Conservation (phyloP, 176 grass and related monocot genomes). For the Oryza australiensis region DNA sequence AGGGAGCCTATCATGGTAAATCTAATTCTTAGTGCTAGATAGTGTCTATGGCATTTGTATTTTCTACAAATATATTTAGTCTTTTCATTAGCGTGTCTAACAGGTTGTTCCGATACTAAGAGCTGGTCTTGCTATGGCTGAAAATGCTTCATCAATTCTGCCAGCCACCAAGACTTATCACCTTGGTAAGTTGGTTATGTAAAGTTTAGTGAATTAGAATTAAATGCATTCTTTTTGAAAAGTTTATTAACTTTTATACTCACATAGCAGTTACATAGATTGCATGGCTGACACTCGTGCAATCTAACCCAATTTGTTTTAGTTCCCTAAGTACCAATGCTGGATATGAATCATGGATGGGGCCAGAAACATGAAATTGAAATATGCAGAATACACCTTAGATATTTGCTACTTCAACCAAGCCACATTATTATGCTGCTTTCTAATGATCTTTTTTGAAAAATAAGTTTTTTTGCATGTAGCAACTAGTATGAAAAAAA, state of each 20-base stretch:
- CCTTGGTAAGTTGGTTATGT: slow-evolving; percentile 61
- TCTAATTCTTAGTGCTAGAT: slow-evolving; percentile 29
- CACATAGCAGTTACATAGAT: slow-evolving; percentile 10
- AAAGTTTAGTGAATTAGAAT: slow-evolving; percentile 8
- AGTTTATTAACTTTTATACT: slow-evolving; percentile 2
- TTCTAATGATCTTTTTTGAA: neutral
- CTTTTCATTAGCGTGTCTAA: slow-evolving; percentile 42
- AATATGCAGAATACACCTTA: slow-evolving; percentile 2
- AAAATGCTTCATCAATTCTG: slow-evolving; percentile 73
- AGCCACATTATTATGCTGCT: neutral
- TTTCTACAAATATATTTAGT: slow-evolving; percentile 36
- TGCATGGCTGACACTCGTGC: neutral
- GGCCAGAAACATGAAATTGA: neutral
- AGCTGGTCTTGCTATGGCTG: slow-evolving; percentile 91
- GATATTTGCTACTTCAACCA: neutral
- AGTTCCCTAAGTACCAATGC: neutral
- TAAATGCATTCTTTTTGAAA: neutral
- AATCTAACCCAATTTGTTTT: slow-evolving; percentile 15
- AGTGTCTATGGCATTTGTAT: slow-evolving; percentile 21
- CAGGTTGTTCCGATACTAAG: slow-evolving; percentile 97
- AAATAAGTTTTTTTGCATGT: neutral
- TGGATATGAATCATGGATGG: slow-evolving; percentile 11
- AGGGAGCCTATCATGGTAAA: slow-evolving; percentile 83
- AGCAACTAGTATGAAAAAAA: neutral
- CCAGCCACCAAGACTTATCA: slow-evolving; percentile 93